Percentiles rank a stretch among this genome's conserved stretches.
These are phyloP conservation scores for Turnera subulata DNA, from an alignment of 345 rosid genomes.

Conservation along the genomic window DNA sequence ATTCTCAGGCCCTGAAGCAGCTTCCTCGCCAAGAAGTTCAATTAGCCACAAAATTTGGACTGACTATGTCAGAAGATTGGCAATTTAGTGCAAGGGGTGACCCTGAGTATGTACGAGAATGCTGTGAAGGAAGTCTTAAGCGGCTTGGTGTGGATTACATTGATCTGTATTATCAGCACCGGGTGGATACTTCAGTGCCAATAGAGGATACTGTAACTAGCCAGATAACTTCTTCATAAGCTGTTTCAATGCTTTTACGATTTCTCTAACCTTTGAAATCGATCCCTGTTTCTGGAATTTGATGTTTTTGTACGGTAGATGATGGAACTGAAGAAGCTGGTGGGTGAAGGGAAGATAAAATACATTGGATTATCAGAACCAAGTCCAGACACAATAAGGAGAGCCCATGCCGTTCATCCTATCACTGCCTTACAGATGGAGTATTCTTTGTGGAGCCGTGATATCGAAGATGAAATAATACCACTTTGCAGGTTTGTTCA, in stretches of 20 bases:
- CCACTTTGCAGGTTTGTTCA: constrained; percentile 34
- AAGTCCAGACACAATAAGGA: constrained; percentile 32
- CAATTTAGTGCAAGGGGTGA: constrained; percentile 28
- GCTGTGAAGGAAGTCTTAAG: constrained; percentile 51
- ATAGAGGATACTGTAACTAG: constrained; percentile 48
- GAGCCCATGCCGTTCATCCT: constrained; percentile 40
- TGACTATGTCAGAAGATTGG: constrained; percentile 2
- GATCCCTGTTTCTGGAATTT: neutral
- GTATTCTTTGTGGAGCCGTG: constrained; percentile 39
- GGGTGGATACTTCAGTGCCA: constrained; percentile 46
- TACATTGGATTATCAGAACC: constrained; percentile 42
- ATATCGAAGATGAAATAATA: constrained; percentile 33
- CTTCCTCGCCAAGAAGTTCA: constrained; percentile 48
- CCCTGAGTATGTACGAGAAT: constrained; percentile 42
- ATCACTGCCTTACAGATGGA: constrained; percentile 41
- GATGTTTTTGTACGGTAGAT: constrained; percentile 14
- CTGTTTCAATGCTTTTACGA: neutral
- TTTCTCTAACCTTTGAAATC: neutral
- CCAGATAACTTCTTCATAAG: neutral
- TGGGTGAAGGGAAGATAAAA: constrained; percentile 38
- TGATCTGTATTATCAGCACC: constrained; percentile 55
- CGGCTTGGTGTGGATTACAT: constrained; percentile 46
- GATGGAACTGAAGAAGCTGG: constrained; percentile 43
- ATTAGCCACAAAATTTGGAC: constrained; percentile 51
- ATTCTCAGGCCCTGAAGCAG: constrained; percentile 43